Conservation (phyloP, 1,284 basidiomycete species). For the Marasmius oreades region DNA sequence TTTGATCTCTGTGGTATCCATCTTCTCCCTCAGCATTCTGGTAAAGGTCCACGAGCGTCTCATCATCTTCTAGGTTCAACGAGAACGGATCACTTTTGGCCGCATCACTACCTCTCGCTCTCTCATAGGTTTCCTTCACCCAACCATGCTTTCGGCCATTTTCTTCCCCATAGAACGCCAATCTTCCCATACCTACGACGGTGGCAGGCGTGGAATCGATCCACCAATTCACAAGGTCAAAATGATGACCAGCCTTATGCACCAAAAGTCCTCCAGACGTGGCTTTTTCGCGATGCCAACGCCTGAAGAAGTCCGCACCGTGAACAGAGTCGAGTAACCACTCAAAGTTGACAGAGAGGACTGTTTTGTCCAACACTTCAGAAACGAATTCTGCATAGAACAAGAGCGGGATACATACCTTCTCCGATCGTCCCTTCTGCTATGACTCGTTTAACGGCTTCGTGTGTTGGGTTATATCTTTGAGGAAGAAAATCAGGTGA, state of each 20-base stretch:
- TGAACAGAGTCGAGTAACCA: constrained; percentile 52
- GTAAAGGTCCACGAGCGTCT: constrained; percentile 45
- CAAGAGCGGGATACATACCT: constrained; percentile 18
- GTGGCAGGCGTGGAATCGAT: constrained; percentile 45
- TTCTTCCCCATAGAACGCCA: constrained; percentile 47
- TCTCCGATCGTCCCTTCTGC: constrained; percentile 46
- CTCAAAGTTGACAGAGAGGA: constrained; percentile 54
- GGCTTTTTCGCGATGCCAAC: constrained; percentile 51
- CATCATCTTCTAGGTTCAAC: constrained; percentile 44
- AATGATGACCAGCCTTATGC: constrained; percentile 53
- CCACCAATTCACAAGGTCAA: constrained; percentile 55
- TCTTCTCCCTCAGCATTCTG: constrained; percentile 41
- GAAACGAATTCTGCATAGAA: not conserved
- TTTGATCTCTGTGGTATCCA: constrained; percentile 40
- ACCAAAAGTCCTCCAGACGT: constrained; percentile 51
- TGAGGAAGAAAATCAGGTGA: too few relatives aligned
- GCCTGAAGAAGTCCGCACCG: constrained; percentile 51
- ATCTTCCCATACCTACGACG: constrained; percentile 46
- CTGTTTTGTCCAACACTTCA: constrained; percentile 18
- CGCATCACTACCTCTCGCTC: constrained; percentile 37
- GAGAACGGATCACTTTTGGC: constrained; percentile 49
- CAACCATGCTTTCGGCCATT: constrained; percentile 46
- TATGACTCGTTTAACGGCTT: constrained; percentile 48
- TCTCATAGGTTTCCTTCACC: constrained; percentile 41
- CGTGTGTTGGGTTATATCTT: constrained; percentile 54